These are phyloP conservation scores for Elsinoe australis DNA, from an alignment of 2,329 filamentous ascomycete genomes.

Conservation along the genomic window DNA sequence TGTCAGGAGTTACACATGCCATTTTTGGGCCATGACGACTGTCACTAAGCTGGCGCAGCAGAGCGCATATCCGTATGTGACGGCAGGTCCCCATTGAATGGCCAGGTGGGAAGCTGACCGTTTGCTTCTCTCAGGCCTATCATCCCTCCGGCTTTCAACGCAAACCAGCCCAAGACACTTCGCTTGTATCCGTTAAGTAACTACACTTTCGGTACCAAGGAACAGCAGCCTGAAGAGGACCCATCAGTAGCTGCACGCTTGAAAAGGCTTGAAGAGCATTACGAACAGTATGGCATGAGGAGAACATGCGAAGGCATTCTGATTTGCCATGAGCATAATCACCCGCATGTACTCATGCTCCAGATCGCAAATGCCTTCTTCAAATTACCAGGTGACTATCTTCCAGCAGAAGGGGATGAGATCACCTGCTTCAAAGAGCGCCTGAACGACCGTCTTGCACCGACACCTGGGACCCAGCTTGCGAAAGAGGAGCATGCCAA, in stretches of 20 bases:
- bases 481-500: slow-evolving; percentile 54
- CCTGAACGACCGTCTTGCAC: slow-evolving; percentile 86
- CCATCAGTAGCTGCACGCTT: slow-evolving; percentile 88
- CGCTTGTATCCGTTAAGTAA: slow-evolving; percentile 91
- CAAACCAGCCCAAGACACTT: slow-evolving; percentile 81
- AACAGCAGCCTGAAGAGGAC: slow-evolving; percentile 96
- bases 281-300: slow-evolving; percentile 85
- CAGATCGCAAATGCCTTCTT: slow-evolving; percentile 99
- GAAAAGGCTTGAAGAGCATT: slow-evolving; percentile 94
- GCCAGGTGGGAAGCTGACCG: slow-evolving; percentile 13
- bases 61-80: slow-evolving; percentile 58
- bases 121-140: slow-evolving; percentile 49
- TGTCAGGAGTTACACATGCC: neutral
- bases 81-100: slow-evolving; percentile 18
- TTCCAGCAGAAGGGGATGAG: slow-evolving; percentile 82
- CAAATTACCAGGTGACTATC: slow-evolving; percentile 94
- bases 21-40: slow-evolving; percentile 60
- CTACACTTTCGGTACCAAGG: slow-evolving; percentile 98
- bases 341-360: slow-evolving; percentile 96
- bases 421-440: slow-evolving; percentile 88
- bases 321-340: slow-evolving; percentile 98
- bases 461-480: slow-evolving; percentile 67
- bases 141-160: slow-evolving; percentile 68
- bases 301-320: slow-evolving; percentile 94
- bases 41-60: slow-evolving; percentile 69